Evolutionary conservation across 495 filamentous ascomycete species (phyloP).

Genomic region (Rostrohypoxylon terebratum): DNA sequence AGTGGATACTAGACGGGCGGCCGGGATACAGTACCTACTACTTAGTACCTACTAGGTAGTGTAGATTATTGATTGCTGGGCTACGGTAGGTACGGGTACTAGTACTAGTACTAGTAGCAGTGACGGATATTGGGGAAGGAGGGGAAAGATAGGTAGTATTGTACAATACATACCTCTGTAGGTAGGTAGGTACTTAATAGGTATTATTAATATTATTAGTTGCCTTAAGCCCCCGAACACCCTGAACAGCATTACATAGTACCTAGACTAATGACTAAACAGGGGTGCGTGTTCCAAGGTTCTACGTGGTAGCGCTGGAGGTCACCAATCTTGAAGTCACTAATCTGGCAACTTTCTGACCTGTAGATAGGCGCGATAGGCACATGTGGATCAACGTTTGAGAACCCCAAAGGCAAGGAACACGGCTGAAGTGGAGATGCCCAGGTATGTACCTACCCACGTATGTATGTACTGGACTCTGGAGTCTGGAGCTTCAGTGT

Average conservation of each 20-base stretch:
- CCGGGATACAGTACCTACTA: no score
- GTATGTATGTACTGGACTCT: no score
- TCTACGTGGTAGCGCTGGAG: conserved; percentile 28
- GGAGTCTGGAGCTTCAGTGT: background rate
- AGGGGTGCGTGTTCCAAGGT: conserved; percentile 21
- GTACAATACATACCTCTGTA: no score
- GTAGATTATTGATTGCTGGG: background rate
- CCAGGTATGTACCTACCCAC: no score
- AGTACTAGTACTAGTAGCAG: background rate
- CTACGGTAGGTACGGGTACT: conserved; percentile 3
- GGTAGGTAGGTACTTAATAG: no score
- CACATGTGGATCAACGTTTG: conserved; percentile 32
- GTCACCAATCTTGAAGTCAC: conserved; percentile 34
- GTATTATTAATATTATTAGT: no score
- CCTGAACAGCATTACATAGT: no score
- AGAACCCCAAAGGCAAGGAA: conserved; percentile 33
- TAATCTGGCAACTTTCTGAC: conserved; percentile 7
- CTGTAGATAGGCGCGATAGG: conserved; percentile 44
- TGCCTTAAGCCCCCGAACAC: background rate
- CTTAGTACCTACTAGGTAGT: no score
- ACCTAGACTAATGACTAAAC: conserved; percentile 23
- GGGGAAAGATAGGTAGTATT: conserved; percentile 5
- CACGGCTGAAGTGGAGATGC: conserved; percentile 1
- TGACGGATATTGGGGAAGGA: background rate
- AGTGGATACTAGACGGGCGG: no score